A percentile compares a stretch with the other conserved stretches of the same genome.
These are phyloP conservation scores for Cytospora leucostoma DNA, from an alignment of 2,329 filamentous ascomycete species.

Conservation along the genomic window DNA sequence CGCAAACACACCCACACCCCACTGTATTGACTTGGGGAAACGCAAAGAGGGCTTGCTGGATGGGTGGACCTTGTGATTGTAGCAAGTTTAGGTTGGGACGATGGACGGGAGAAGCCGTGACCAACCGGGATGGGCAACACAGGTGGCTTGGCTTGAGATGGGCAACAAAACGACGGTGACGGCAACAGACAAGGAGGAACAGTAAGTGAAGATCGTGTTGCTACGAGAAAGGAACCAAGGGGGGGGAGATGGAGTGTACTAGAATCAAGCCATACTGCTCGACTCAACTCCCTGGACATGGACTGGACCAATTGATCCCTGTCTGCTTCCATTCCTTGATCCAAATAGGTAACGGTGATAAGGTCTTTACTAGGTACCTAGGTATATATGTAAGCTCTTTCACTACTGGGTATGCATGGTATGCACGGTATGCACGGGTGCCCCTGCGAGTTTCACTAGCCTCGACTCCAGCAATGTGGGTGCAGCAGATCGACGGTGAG, in stretches of 20 bases:
- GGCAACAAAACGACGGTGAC: not conserved
- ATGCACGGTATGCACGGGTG: not conserved
- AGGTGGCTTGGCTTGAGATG: not conserved
- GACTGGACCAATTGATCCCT: not conserved
- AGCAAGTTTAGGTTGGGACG: constrained; percentile 3
- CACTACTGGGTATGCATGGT: not conserved
- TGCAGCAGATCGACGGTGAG: not conserved
- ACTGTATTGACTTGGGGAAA: not conserved
- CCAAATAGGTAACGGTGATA: too few species aligned
- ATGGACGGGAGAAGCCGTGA: constrained; percentile 1
- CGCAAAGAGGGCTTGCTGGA: not conserved
- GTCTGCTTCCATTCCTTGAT: not conserved
- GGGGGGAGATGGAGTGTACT: not conserved
- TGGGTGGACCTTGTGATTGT: constrained; percentile 1
- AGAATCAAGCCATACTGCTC: not conserved
- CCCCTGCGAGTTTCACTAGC: not conserved
- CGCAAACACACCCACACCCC: not conserved
- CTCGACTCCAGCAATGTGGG: not conserved
- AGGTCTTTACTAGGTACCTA: too few species aligned
- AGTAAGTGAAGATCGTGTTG: not conserved
- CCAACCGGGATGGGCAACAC: not conserved
- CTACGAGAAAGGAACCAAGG: not conserved
- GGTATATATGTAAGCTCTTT: too few species aligned
- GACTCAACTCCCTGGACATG: not conserved
- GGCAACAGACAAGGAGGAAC: not conserved